Percentiles rank a stretch among this genome's conserved stretches.
These are phyloP conservation scores for Fusarium guadeloupense DNA, from an alignment of 2,329 filamentous ascomycete genomes.

Conservation along the genomic window DNA sequence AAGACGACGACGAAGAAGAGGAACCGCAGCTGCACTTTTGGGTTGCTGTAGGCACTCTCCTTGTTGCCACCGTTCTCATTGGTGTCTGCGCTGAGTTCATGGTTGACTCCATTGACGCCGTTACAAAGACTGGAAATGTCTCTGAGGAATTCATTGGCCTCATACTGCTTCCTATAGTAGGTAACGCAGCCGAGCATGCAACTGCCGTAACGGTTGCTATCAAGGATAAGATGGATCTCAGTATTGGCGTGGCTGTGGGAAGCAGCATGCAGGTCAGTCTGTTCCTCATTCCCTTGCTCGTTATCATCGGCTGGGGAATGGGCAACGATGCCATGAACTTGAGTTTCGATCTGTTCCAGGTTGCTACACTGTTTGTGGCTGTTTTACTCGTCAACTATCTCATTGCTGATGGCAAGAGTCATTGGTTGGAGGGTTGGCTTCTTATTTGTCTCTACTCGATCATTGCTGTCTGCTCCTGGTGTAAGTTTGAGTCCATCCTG, in stretches of 20 bases:
- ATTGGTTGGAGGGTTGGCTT: constrained; percentile 82
- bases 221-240: constrained; percentile 87
- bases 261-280: constrained; percentile 84
- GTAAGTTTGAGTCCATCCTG: constrained; percentile 56
- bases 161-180: constrained; percentile 84
- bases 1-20: constrained; percentile 73
- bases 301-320: constrained; percentile 83
- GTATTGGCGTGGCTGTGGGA: constrained; percentile 82
- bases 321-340: constrained; percentile 77
- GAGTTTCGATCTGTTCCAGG: constrained; percentile 88
- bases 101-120: constrained; percentile 75
- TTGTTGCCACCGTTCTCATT: constrained; percentile 78
- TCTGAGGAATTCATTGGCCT: constrained; percentile 81
- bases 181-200: constrained; percentile 83
- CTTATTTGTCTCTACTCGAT: constrained; percentile 82
- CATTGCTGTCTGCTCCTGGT: constrained; percentile 74
- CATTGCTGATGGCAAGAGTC: constrained; percentile 82
- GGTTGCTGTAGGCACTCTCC: constrained; percentile 77
- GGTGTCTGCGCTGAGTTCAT: constrained; percentile 84
- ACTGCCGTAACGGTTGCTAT: constrained; percentile 81
- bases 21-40: constrained; percentile 76
- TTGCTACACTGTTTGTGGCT: constrained; percentile 84
- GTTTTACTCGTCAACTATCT: constrained; percentile 88
- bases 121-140: constrained; percentile 68
- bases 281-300: constrained; percentile 79